Base-by-base conservation (phyloP, 1,284 basidiomycete genomes). In the Cryptococcus neoformans region DNA sequence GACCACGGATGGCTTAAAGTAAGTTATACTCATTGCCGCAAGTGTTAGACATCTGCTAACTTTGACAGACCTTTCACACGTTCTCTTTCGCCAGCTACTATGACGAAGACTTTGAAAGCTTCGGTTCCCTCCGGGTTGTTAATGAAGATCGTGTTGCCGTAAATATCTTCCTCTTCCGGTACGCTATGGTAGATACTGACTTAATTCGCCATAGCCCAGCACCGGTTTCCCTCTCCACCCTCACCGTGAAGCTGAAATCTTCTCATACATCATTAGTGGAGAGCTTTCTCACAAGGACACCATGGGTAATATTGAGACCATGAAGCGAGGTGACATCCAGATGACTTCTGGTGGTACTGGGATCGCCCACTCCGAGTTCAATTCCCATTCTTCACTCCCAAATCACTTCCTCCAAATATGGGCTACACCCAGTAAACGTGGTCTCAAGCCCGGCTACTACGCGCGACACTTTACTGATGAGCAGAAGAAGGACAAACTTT, bases 1-100 rank as follows among this genome's bases (percentile, higher is more conserved):
- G 84, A 95, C 72, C 91, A 92, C 66, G 80, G 85, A 21, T 97
- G 92, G 92, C 80, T 97, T 49, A 93, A 92, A 80, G 87, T 87
- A 0, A 90, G 90, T 81, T 87, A 17, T 38, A 14, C 38, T 12
- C n/a, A 14, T 21, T 9, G 6, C 1, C 2, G 2, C 2, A 44
- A 28, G 28, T 12, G 16, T 14, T 37, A 28, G 39, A 42, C 36
- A 41, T 45, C n/a, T 34, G n/a, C 9, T 47, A 7, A 46, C 41
- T 28, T 44, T 6, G 14, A 3, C 44, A 68, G 81, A 88, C 87
- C 0, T 91, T 92, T 81, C 89, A 92, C 66, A 88, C 90, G 0
- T 93, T 91, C 74, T 84, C 85, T 6, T 93, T 94, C 68, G 87
- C 91, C 1, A 77, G 77, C 68, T 92, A 91, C 72, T 82, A 85